Evolutionary conservation across 2,329 filamentous ascomycete genomes (phyloP), one percentile per base, ranked within the genome.

Genomic region (Septoria petroselini): DNA sequence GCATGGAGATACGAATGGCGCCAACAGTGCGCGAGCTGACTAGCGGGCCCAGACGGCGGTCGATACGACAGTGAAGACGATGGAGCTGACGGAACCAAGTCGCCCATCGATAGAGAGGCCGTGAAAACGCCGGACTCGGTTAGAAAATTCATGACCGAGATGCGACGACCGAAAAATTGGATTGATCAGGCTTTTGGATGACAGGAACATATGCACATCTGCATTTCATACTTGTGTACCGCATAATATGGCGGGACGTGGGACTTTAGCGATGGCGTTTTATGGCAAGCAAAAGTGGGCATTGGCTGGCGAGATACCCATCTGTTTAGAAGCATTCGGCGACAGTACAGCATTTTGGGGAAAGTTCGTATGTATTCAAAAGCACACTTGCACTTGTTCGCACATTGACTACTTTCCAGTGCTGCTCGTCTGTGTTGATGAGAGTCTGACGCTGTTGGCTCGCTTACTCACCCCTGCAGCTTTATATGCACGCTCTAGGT

Each of bases 181-280:
- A 54, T 57, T 29, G 57, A 59, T 30, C 52, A 55, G 37, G 54
- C 52, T 33, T 58, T 59, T 52, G 57, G 57, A n/a, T 55, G 48
- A 57, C 15, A 14, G 17, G 34, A 41, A 17, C 14, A 29, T 23
- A 23, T 29, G 34, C 34, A 38, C 11, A 35, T 39, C 43, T 31
- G 31, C 21, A 29, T 41, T 35, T 23, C 8, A 31, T 48, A 29
- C 14, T 25, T 39, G 37, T 15, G 12, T 35, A 21, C 2, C 21
- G 35, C 35, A 23, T 17, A 8, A 27, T 27, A 35, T 18, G 29
- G 45, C n/a, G n/a, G 14, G 17, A 17, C 35, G 21, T 21, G 15
- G 31, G 29, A 48, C 14, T 23, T 30, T 46, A 54, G 52, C 47
- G 52, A 51, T 14, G 52, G 52, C 48, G 52, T 54, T 50, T 53